Percentiles rank a stretch among this genome's conserved stretches.
Conservation (phyloP, 208 protist genomes). For the Leishmania aethiopica region DNA sequence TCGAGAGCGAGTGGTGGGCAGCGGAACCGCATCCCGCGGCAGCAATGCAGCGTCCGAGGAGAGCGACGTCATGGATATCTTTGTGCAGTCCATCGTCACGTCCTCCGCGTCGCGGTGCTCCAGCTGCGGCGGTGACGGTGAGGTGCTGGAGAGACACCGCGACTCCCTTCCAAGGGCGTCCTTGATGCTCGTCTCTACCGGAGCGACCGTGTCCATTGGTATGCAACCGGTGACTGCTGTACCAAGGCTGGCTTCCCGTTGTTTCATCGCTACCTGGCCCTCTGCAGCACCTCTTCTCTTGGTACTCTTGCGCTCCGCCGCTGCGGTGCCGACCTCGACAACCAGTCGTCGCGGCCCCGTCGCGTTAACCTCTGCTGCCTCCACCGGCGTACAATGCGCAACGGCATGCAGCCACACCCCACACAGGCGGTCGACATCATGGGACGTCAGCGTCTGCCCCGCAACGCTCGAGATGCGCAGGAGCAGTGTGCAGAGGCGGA, state of each 20-base stretch:
- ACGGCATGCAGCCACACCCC: constrained; percentile 66
- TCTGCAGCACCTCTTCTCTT: neutral
- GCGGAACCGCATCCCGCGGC: constrained; percentile 15
- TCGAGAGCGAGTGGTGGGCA: constrained; percentile 11
- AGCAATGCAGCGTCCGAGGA: constrained; percentile 8
- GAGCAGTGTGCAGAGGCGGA: constrained; percentile 54
- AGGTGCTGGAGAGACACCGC: neutral
- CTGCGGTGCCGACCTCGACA: neutral
- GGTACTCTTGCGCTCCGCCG: neutral
- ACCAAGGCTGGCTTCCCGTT: neutral
- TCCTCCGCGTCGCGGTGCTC: constrained; percentile 1
- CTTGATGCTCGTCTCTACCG: constrained; percentile 10
- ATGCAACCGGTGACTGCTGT: neutral
- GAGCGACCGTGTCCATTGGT: constrained; percentile 8
- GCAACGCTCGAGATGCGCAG: constrained; percentile 51
- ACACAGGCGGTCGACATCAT: constrained; percentile 69
- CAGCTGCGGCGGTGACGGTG: neutral
- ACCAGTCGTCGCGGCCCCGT: constrained; percentile 26
- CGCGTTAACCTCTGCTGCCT: constrained; percentile 10
- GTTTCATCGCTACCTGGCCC: neutral
- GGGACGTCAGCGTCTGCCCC: constrained; percentile 48
- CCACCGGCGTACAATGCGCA: constrained; percentile 13
- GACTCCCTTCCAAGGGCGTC: constrained; percentile 1
- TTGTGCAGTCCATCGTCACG: neutral
- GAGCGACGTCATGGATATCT: constrained; percentile 15